phyloP scores from a whole-genome alignment of 179 eudicot genomes.

The Silene noctiflora region DNA sequence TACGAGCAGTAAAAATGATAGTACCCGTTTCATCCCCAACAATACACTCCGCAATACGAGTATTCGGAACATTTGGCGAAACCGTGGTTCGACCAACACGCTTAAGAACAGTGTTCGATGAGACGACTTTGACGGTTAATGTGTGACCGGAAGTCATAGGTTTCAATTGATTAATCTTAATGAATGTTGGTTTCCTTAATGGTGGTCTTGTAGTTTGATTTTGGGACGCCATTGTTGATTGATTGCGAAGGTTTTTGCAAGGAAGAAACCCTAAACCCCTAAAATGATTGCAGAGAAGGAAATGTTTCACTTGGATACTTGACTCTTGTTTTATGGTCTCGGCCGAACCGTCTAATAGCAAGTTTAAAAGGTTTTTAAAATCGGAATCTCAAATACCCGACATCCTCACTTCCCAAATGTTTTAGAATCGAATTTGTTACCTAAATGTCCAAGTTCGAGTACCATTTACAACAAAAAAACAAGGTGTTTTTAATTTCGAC shows the following conservation, averaged over 20 bases:
- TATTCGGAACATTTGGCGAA: slow-evolving; percentile 27
- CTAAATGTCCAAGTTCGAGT: too few species aligned
- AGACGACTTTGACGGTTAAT: slow-evolving; percentile 45
- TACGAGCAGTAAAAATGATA: slow-evolving; percentile 50
- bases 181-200: slow-evolving; percentile 55
- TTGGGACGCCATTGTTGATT: slow-evolving; percentile 18
- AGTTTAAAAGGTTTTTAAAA: too few species aligned
- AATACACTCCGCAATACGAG: slow-evolving; percentile 48
- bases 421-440: too few species aligned
- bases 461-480: too few species aligned
- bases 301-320: too few species aligned
- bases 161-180: slow-evolving; percentile 50
- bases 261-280: slow-evolving; percentile 9
- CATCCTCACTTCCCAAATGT: too few species aligned
- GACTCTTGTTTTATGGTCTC: too few species aligned
- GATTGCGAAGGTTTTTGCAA: background rate
- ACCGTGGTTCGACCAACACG: slow-evolving; percentile 29
- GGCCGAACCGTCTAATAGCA: too few species aligned
- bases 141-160: slow-evolving; percentile 62
- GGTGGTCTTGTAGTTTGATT: slow-evolving; percentile 23
- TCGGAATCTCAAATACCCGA: too few species aligned
- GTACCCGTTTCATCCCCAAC: slow-evolving; percentile 50
- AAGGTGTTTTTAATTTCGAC: too few species aligned
- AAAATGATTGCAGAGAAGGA: background rate
- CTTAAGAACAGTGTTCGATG: slow-evolving; percentile 44